phyloP scores from a whole-genome alignment of 2,329 filamentous ascomycete genomes.

The Pseudocercospora fijiensis region DNA sequence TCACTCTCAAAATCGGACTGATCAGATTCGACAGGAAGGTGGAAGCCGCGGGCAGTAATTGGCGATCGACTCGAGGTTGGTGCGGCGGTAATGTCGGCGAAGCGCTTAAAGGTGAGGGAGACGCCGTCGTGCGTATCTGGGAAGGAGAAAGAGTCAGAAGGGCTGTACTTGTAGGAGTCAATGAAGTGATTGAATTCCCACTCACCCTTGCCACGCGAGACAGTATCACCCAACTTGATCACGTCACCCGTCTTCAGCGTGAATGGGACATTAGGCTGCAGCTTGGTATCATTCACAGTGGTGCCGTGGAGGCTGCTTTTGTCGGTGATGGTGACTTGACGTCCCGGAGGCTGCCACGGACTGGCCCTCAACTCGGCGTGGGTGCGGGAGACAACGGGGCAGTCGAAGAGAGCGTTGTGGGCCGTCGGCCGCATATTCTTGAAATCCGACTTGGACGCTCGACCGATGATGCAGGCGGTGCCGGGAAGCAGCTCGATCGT shows the following conservation, averaged over 20 bases:
- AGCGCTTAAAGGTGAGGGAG: conserved; percentile 24
- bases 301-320: conserved; percentile 38
- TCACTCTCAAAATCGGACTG: conserved; percentile 30
- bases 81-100: conserved; percentile 12
- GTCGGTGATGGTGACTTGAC: conserved; percentile 36
- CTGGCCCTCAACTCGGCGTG: conserved; percentile 36
- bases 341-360: conserved; percentile 15
- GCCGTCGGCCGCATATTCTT: conserved; percentile 34
- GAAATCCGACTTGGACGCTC: conserved; percentile 43
- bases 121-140: conserved; percentile 31
- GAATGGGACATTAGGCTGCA: conserved; percentile 24
- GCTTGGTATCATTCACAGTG: conserved; percentile 34
- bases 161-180: not conserved
- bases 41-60: conserved; percentile 21
- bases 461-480: conserved; percentile 42
- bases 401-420: conserved; percentile 40
- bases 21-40: conserved; percentile 27
- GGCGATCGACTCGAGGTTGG: conserved; percentile 8
- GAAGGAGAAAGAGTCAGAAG: conserved; percentile 2
- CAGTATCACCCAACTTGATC: conserved; percentile 36
- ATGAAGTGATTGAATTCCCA: conserved; percentile 2
- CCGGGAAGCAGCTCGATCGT: conserved; percentile 22
- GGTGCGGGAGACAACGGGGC: conserved; percentile 39
- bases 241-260: conserved; percentile 31
- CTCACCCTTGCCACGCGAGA: conserved; percentile 32